Evolutionary conservation across 768 basidiomycete species (phyloP).

Genomic region (Tricholoma sp.): DNA sequence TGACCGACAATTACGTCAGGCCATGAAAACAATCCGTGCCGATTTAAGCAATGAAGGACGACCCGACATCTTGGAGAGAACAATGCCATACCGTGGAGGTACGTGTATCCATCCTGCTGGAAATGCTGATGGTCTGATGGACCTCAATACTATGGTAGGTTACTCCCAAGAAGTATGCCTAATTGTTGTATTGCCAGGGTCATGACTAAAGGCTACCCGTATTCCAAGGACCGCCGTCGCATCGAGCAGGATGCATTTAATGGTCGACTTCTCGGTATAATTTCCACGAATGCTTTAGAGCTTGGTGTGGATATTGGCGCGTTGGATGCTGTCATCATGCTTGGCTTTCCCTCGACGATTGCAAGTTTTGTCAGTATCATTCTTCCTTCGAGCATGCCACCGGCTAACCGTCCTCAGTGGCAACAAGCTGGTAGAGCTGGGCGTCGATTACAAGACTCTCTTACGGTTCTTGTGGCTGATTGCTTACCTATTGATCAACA

Average conservation of each 20-base stretch:
- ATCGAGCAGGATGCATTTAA: slow-evolving; percentile 88
- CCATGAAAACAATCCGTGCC: slow-evolving; percentile 71
- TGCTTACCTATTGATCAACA: slow-evolving; percentile 67
- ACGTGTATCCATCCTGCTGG: slow-evolving; percentile 11
- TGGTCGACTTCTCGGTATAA: slow-evolving; percentile 76
- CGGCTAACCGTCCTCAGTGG: slow-evolving; percentile 37
- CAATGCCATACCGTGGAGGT: slow-evolving; percentile 86
- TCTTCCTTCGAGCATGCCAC: neutral
- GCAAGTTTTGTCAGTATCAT: slow-evolving; percentile 66
- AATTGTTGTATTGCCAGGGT: neutral
- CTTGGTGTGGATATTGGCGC: slow-evolving; percentile 88
- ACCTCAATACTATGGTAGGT: slow-evolving; percentile 32
- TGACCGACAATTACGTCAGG: slow-evolving; percentile 36
- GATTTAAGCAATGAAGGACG: slow-evolving; percentile 73
- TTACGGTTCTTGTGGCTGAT: slow-evolving; percentile 72
- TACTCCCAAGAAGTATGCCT: slow-evolving; percentile 62
- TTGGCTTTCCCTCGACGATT: slow-evolving; percentile 76
- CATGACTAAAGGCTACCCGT: neutral
- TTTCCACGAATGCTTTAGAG: slow-evolving; percentile 89
- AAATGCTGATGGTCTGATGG: neutral
- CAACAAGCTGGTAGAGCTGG: slow-evolving; percentile 91
- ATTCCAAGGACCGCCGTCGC: slow-evolving; percentile 62
- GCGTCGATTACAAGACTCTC: slow-evolving; percentile 71
- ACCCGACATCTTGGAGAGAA: slow-evolving; percentile 66
- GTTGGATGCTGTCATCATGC: slow-evolving; percentile 86